Base-by-base conservation (phyloP, 257 asterid species). In the Solanum dulcamara region DNA sequence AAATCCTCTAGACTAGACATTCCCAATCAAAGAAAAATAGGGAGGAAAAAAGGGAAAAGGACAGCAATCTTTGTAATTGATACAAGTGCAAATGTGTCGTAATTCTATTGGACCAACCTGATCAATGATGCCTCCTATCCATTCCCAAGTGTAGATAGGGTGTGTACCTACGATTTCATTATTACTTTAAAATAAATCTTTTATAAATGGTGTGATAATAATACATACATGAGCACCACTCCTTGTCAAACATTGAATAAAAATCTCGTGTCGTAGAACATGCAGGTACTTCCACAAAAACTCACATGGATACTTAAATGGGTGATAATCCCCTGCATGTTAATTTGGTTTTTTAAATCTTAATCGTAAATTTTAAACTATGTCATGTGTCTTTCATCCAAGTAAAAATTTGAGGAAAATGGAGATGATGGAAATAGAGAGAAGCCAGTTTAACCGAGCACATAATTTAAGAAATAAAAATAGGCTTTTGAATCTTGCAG, bases 181-280 rank as follows among this genome's bases (percentile, higher is more conserved):
- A 14, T 38, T 40, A 15, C 57, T 13, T 3, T 40, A 26, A 42
- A 40, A 74, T 83, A 66, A 66, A 66, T 66, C 66, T 71, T 88
- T 50, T 82, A 68, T 84, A 81, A n/a, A 40, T 40, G 50, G 24
- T 11, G 38, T 60, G 44, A 70, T 30, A 20, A 84, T 70, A 84
- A 72, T 84, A 86, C 71, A 72, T 84, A 86, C 80, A 75, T 86
- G 89, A 40, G 10, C 46, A 48, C 88, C 89, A 85, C 87, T 87
- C 87, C 74, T 83, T 85, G 85, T 72, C 30, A 84, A 84, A 84
- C 42, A 84, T 84, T 50, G 9, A 66, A 20, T 60, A 68, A 84
- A 33, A 75, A 44, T 75, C 38, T 7, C 26, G 24, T 74, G 81
- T 72, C 7, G 55, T 72, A 72, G 20, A 44, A 26, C 59, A 44